phyloP scores from a whole-genome alignment of 352 stramenopile genomes.

The Halophytophthora batemanensis region DNA sequence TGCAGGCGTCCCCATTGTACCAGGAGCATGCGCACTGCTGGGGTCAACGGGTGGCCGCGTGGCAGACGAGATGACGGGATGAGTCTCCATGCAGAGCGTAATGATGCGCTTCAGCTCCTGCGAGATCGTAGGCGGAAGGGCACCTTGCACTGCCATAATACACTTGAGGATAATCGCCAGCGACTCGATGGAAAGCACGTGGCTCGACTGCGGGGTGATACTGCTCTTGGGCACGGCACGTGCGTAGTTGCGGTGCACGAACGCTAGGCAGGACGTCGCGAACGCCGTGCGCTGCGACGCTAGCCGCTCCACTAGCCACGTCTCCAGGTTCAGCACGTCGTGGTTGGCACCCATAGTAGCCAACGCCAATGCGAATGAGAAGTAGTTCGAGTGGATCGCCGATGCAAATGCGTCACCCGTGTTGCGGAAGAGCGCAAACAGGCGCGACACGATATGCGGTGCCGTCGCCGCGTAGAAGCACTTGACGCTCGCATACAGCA shows the following conservation, averaged over 20 bases:
- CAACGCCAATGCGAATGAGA: slow-evolving; percentile 79
- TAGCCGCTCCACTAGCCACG: slow-evolving; percentile 78
- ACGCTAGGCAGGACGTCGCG: slow-evolving; percentile 79
- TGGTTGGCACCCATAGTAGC: slow-evolving; percentile 86
- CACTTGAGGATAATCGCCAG: slow-evolving; percentile 83
- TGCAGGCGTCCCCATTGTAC: slow-evolving; percentile 2
- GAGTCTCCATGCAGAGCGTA: slow-evolving; percentile 75
- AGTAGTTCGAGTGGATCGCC: slow-evolving; percentile 87
- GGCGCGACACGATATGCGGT: slow-evolving; percentile 73
- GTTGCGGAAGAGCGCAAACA: slow-evolving; percentile 84
- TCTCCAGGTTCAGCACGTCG: slow-evolving; percentile 80
- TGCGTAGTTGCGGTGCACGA: slow-evolving; percentile 83
- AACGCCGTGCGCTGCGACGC: slow-evolving; percentile 80
- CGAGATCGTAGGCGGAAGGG: slow-evolving; percentile 64
- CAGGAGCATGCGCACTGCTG: slow-evolving; percentile 11
- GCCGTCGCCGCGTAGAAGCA: slow-evolving; percentile 81
- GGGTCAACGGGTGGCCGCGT: slow-evolving; percentile 47
- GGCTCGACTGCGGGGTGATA: slow-evolving; percentile 77
- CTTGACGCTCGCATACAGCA: slow-evolving; percentile 85
- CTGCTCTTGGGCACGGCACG: slow-evolving; percentile 78
- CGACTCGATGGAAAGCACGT: slow-evolving; percentile 82
- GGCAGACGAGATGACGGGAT: slow-evolving; percentile 74
- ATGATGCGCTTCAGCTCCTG: slow-evolving; percentile 84
- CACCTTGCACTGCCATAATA: slow-evolving; percentile 67
- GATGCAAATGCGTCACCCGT: slow-evolving; percentile 79